Base-by-base conservation (phyloP, 2,329 filamentous ascomycete species). In the Fusarium sp. region DNA sequence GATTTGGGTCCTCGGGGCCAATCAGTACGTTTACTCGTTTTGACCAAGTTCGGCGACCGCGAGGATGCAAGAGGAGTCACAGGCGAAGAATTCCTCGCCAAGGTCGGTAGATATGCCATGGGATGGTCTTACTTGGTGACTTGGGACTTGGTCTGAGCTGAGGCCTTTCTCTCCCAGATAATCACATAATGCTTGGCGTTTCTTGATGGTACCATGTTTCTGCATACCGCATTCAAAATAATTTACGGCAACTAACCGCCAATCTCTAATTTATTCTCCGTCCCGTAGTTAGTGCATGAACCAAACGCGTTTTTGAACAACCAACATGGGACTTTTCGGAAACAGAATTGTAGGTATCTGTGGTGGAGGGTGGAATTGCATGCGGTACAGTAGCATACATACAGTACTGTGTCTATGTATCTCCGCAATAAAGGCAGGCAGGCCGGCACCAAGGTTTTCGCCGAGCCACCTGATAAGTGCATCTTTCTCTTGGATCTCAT, bases 1-100 rank as follows among this genome's bases (percentile, higher is more conserved):
- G 86, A 90, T 61, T 81, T 97, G 22, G 93, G 93, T 2, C 83
- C 83, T 0, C 87, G 90, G 0, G 93, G 93, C 0, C 88, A 94
- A 79, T 88, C 85, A 56, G 81, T 95, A 8, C 86, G 85, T 70
- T 79, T 96, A 30, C 87, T 87, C 61, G 87, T 88, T 22, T 82
- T 97, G 40, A 86, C 77, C 13, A 81, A 75, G 64, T 76, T 88
- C 6, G 82, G 85, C 48, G 82, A 81, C 7, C 77, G 77, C 52
- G 83, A 85, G 56, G 85, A 86, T 55, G 84, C 81, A 25, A 79
- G 84, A 25, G 87, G 86, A 7, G 76, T 87, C 32, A 82, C 83
- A 18, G 83, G 82, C 60, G 79, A 82, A 49, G 83, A 87, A 63
- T 86, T 81, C 61, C 72, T 81, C 14, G 70, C 77, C 4, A 84